Base-by-base conservation (phyloP, 345 rosid genomes). In the Cardamine resedifolia region DNA sequence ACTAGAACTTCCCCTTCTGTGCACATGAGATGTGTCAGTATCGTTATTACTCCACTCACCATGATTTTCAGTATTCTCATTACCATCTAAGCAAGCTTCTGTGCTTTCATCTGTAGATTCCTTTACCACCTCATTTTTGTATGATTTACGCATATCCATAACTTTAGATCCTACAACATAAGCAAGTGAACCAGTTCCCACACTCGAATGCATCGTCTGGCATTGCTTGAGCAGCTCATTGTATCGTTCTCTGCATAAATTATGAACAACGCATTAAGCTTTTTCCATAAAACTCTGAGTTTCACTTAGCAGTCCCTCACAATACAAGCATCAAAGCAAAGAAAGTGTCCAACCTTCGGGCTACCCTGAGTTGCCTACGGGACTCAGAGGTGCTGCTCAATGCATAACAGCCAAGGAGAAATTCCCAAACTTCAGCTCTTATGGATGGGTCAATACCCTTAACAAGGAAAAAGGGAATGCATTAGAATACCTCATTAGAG, bases 341-440 rank as follows among this genome's bases (percentile, higher is more conserved):
- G 12, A 33, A 31, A 38, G 10, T 36, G 44, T 47, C 66, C 45
- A 34, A 90, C 98, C 96, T 92, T 64, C 98, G 73, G 8, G 91
- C 87, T 66, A 74, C 72, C 74, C 98, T 88, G 74, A 90, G 87
- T 77, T 81, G 86, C 74, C 71, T 76, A 43, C 98, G 82, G 66
- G 83, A 58, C 78, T 92, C 95, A 41, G 92, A 82, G 52, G 92
- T 92, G 75, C 92, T 90, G 63, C 84, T 82, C 79, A 87, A 73
- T 53, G 81, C 71, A 78, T 92, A 92, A 81, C 95, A 90, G 41
- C 98, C 96, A 71, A 92, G 96, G 33, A 92, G 76, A 85, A 92
- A 92, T 75, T 92, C 96, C 96, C 98, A 92, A 77, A 92, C 96
- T 71, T 88, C 90, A 76, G 96, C 80, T 73, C 98, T 81, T 66